Base-by-base conservation (phyloP, 2,329 filamentous ascomycete genomes). In the Fusarium foetens region DNA sequence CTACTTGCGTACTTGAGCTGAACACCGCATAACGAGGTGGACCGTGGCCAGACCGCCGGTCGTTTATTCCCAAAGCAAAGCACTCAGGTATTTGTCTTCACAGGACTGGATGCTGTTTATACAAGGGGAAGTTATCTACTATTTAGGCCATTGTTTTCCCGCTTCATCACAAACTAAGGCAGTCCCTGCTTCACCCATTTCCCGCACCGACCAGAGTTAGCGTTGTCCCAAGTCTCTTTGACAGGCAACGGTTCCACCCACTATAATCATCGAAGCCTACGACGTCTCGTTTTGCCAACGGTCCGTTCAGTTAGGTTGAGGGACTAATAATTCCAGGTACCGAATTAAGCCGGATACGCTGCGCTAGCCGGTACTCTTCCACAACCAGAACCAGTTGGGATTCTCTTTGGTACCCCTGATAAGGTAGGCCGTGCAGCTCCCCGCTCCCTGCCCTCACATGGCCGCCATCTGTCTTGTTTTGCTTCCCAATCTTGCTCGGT, bases 161-260 rank as follows among this genome's bases (percentile, higher is more conserved):
- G 9, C 35, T 36, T 46, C 21, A 13, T 43, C 38, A 58, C 45
- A 70, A 43, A 38, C 42, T 62, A 66, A 57, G 51, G 58, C 39
- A 42, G 48, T 59, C 70, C 67, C 58, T 76, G 61, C 67, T 67
- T 58, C 72, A 65, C 48, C 58, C 70, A 67, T 68, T 75, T 76
- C 55, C 62, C 66, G 63, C 52, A 64, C 48, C 58, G 66, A 57
- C 66, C 57, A 64, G 68, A 72, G 43, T 68, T 75, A 75, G 74
- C 61, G 74, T 72, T 75, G 67, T 68, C 72, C 64, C 66, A 39
- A 65, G 59, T 66, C 54, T 68, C 63, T 62, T 53, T 75, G 74
- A 76, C 74, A 76, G 72, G 53, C 74, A 74, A 75, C 70, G 70
- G 74, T 72, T 69, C 74, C 74, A 76, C 73, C 41, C 66, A 71